phyloP scores from a whole-genome alignment of 805 yeast genomes.

The Candida xiaguanensis region DNA sequence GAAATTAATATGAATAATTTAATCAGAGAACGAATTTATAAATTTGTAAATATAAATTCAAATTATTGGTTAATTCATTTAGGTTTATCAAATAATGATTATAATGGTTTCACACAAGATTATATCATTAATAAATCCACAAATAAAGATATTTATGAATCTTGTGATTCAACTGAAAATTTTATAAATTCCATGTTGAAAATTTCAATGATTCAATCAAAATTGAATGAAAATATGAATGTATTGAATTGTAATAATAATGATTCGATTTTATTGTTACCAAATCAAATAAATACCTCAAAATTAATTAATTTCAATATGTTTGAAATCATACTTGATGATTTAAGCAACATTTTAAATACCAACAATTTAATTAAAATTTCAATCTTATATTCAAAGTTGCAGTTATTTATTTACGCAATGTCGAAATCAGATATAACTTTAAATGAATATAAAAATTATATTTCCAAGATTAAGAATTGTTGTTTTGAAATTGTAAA shows the following conservation, averaged over 20 bases:
- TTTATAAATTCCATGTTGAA: slow-evolving; percentile 25
- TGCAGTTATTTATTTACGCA: slow-evolving; percentile 36
- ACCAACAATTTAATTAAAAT: slow-evolving; percentile 24
- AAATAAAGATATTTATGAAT: slow-evolving; percentile 17
- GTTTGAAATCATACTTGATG: slow-evolving; percentile 39
- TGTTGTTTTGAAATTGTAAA: slow-evolving; percentile 27
- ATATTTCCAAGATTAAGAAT: slow-evolving; percentile 23
- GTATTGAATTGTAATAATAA: slow-evolving; percentile 21
- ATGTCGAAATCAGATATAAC: slow-evolving; percentile 24
- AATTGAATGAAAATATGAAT: slow-evolving; percentile 37
- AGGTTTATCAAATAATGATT: slow-evolving; percentile 32
- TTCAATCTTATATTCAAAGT: slow-evolving; percentile 33
- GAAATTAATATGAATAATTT: slow-evolving; percentile 31
- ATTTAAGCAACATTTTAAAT: slow-evolving; percentile 16
- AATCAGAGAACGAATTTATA: slow-evolving; percentile 40
- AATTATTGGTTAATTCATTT: slow-evolving; percentile 40
- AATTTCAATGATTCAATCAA: slow-evolving; percentile 36
- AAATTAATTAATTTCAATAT: slow-evolving; percentile 37
- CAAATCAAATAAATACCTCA: slow-evolving; percentile 18
- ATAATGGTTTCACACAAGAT: slow-evolving; percentile 31
- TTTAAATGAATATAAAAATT: slow-evolving; percentile 24
- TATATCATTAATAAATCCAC: slow-evolving; percentile 34
- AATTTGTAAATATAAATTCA: slow-evolving; percentile 39
- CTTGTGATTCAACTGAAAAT: slow-evolving; percentile 11
- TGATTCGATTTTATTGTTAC: slow-evolving; percentile 10